Conservation (phyloP, 2,329 filamentous ascomycete genomes). For the Colletotrichum simmondsii region DNA sequence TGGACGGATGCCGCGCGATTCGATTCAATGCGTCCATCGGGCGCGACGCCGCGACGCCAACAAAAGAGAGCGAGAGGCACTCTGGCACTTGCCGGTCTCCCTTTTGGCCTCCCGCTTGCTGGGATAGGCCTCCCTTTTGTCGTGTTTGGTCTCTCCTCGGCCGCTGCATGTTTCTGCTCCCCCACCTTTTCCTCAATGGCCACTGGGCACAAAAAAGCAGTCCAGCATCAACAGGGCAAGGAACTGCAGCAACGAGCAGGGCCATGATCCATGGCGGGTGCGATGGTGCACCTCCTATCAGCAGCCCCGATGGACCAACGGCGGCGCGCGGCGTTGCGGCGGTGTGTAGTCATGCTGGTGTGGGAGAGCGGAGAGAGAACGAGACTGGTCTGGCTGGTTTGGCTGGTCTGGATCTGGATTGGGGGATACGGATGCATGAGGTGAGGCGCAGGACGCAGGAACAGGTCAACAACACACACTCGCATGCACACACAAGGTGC, state of each 20-base stretch:
- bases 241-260: slow-evolving; percentile 9
- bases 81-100: slow-evolving; percentile 1
- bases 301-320: slow-evolving; percentile 16
- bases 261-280: background rate
- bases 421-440: background rate
- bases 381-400: background rate
- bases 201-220: slow-evolving; percentile 11
- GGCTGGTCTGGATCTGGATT: background rate
- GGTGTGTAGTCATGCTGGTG: slow-evolving; percentile 12
- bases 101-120: slow-evolving; percentile 8
- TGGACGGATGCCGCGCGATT: background rate
- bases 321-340: background rate
- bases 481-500: background rate
- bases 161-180: slow-evolving; percentile 26
- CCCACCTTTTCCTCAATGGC: slow-evolving; percentile 14
- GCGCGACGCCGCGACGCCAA: background rate
- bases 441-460: background rate
- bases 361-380: background rate
- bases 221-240: slow-evolving; percentile 15
- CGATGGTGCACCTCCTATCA: slow-evolving; percentile 22
- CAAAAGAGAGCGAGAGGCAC: background rate
- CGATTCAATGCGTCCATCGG: background rate
- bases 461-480: background rate
- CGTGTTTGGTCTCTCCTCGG: slow-evolving; percentile 15
- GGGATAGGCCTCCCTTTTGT: slow-evolving; percentile 17